A percentile compares a stretch with the other conserved stretches of the same genome.
Conservation (phyloP, 2,329 filamentous ascomycete species). For the Neonectria ditissima region DNA sequence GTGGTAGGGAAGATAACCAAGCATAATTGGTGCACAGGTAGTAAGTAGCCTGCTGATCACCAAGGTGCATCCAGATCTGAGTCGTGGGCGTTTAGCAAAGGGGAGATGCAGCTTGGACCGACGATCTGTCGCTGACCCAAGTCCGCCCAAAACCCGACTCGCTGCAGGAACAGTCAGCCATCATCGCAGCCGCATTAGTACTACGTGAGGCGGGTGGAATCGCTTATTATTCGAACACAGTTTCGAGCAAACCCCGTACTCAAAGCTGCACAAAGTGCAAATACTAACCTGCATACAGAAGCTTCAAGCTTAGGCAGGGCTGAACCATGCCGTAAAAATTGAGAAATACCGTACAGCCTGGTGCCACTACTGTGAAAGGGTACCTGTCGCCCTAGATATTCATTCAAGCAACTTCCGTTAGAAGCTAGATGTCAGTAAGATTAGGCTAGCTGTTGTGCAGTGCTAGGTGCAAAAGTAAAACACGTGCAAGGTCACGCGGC, state of each 20-base stretch:
- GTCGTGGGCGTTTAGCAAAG: slow-evolving; percentile 13
- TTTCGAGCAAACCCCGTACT: not conserved
- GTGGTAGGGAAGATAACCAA: not conserved
- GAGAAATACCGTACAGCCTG: no score
- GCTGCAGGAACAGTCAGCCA: not conserved
- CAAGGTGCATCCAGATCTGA: slow-evolving; percentile 19
- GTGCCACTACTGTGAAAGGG: no score
- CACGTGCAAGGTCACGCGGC: slow-evolving; percentile 29
- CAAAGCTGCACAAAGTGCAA: not conserved
- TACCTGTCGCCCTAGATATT: no score
- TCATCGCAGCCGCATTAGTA: no score
- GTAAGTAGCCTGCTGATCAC: slow-evolving; percentile 22
- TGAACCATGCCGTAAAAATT: not conserved
- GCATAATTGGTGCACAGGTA: slow-evolving; percentile 14
- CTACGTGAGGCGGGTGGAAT: no score
- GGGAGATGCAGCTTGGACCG: slow-evolving; percentile 1
- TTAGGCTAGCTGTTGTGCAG: no score
- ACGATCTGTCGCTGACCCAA: not conserved
- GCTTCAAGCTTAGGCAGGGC: not conserved
- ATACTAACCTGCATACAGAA: not conserved
- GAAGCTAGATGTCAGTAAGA: no score
- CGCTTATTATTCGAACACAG: not conserved
- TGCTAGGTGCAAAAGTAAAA: slow-evolving; percentile 18
- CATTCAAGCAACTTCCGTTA: no score
- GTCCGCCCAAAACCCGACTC: not conserved